Conservation (phyloP, 306 rosid genomes). For the Prunus dulcis region DNA sequence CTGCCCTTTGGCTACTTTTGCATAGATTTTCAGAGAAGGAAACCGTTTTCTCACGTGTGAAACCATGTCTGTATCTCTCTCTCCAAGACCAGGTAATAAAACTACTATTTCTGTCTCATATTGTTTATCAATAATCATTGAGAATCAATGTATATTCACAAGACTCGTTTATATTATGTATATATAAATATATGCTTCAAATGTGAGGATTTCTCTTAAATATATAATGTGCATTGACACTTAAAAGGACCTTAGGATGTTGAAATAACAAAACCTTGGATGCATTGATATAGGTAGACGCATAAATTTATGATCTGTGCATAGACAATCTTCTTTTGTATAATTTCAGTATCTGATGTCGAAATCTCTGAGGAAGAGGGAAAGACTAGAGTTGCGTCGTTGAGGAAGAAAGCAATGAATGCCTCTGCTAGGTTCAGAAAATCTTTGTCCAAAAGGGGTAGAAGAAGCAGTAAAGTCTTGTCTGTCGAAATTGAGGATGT, state of each 20-base stretch:
- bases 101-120: neutral
- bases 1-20: conserved; percentile 13
- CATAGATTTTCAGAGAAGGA: conserved; percentile 3
- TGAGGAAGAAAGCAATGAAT: conserved; percentile 59
- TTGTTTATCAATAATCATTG: neutral
- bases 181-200: neutral
- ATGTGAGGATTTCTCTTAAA: neutral
- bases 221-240: neutral
- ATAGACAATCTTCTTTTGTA: neutral
- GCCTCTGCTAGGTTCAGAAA: conserved; percentile 65
- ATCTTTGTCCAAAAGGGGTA: conserved; percentile 56
- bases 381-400: conserved; percentile 42
- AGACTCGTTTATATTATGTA: neutral
- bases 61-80: conserved; percentile 42
- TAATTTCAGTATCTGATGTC: conserved; percentile 19
- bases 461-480: conserved; percentile 75
- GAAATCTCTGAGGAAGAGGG: conserved; percentile 44
- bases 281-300: neutral
- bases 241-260: neutral
- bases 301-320: neutral
- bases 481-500: conserved; percentile 79
- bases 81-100: conserved; percentile 21
- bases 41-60: conserved; percentile 5
- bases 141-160: neutral
- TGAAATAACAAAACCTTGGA: neutral